Evolutionary conservation across 1,284 basidiomycete species (phyloP).

Genomic region (Naganishia sp.): DNA sequence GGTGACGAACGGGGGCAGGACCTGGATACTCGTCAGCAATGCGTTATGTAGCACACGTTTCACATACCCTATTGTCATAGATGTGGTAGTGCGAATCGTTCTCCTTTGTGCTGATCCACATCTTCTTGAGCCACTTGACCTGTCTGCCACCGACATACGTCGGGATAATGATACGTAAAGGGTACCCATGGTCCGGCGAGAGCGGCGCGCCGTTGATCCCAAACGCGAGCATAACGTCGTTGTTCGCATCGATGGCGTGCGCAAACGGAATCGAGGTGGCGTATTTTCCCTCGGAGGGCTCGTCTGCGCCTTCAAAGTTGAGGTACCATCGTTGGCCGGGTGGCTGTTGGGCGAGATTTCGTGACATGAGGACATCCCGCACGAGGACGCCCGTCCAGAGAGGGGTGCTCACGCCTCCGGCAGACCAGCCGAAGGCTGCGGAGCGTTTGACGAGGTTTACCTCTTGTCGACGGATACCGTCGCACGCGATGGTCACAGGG

Average conservation of each 20-base stretch:
- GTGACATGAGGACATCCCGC: conserved; percentile 30
- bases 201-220: conserved; percentile 65
- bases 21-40: neutral
- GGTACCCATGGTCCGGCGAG: conserved; percentile 66
- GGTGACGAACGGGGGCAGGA: conserved; percentile 34
- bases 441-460: conserved; percentile 36
- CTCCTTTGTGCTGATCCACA: conserved; percentile 28
- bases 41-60: no score
- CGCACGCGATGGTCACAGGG: conserved; percentile 36
- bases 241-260: conserved; percentile 34
- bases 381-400: conserved; percentile 35
- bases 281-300: conserved; percentile 36
- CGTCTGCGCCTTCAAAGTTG: conserved; percentile 35
- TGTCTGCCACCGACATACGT: conserved; percentile 71
- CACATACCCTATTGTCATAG: conserved; percentile 20
- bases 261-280: conserved; percentile 35
- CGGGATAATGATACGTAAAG: conserved; percentile 68
- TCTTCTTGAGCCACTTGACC: conserved; percentile 71
- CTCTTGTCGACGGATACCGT: conserved; percentile 35
- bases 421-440: conserved; percentile 34
- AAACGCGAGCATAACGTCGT: conserved; percentile 36
- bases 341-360: conserved; percentile 25
- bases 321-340: conserved; percentile 30
- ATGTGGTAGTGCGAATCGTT: conserved; percentile 25
- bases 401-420: conserved; percentile 32